Base-by-base conservation (phyloP, 805 yeast genomes). In the Clavispora vitiphila region DNA sequence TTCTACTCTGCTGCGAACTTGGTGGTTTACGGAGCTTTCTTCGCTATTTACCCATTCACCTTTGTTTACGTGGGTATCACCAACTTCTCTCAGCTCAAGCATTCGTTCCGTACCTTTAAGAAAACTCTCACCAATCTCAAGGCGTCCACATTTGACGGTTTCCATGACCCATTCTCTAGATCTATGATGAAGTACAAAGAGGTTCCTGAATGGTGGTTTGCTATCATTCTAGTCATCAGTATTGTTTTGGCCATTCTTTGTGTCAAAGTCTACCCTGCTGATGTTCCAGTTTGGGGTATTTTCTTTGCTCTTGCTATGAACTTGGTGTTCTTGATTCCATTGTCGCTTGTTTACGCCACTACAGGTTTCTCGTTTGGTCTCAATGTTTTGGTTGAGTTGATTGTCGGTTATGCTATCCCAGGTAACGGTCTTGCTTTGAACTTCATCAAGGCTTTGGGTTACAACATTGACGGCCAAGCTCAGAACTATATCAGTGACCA, bases 371-470 rank as follows among this genome's bases (percentile, higher is more conserved):
- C 48, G 21, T 58, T 64, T 38, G 64, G 63, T 16, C 61, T 64
- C 40, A 65, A 64, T 38, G 69, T 64, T 5, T 57, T 65, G 52
- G 64, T 63, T 11, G 67, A 64, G 47, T 58, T 65, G 46, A 60
- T 65, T 44, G 49, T 63, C 35, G 71, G 71, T 22, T 62, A 62
- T 46, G 68, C 68, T 2, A 39, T 63, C 32, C 69, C 68, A 19
- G 69, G 69, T 37, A 65, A 64, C 41, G 62, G 63, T 26, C 44
- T 55, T 39, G 69, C 69, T 12, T 51, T 62, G 51, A 57, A 53
- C 71, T 71, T 77, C 50, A 70, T 79, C 64, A 80, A 80, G 59
- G 74, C 81, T 8, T 73, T 71, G 50, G 83, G 84, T 21, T 77
- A 71, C 56, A 74, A 74, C 48, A 69, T 78, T 29, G 75, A 74